Evolutionary conservation across 2,329 filamentous ascomycete species (phyloP).

Genomic region (Xylaria hypoxylon): DNA sequence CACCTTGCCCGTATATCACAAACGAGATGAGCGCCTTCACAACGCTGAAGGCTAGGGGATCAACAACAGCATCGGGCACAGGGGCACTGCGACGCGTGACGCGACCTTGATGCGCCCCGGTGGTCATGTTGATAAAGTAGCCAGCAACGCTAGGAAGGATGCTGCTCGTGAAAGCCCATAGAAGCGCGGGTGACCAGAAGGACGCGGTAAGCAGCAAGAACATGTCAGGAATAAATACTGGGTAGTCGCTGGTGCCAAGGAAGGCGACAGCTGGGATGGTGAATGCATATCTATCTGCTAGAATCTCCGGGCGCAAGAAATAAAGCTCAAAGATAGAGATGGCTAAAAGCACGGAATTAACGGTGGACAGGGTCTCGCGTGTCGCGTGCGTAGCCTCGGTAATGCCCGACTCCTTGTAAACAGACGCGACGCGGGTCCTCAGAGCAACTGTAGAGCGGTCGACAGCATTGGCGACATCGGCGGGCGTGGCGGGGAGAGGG

Average conservation of each 20-base stretch:
- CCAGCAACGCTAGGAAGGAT: conserved; percentile 77
- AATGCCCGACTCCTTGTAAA: conserved; percentile 75
- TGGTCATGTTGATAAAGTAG: conserved; percentile 91
- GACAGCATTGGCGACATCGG: conserved; percentile 79
- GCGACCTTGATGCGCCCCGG: conserved; percentile 56
- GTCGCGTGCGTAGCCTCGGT: conserved; percentile 73
- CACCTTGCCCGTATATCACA: conserved; percentile 79
- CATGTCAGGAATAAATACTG: conserved; percentile 81
- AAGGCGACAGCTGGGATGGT: conserved; percentile 72
- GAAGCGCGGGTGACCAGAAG: conserved; percentile 85
- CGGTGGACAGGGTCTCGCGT: conserved; percentile 77
- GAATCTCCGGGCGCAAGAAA: conserved; percentile 75
- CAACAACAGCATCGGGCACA: conserved; percentile 71
- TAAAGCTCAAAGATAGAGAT: conserved; percentile 77
- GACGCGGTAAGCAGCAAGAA: conserved; percentile 78
- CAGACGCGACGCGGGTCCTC: conserved; percentile 71
- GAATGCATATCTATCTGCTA: conserved; percentile 78
- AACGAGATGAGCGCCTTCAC: conserved; percentile 85
- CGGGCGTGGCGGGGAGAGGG: conserved; percentile 82
- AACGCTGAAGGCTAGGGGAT: conserved; percentile 91
- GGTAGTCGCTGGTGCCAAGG: conserved; percentile 67
- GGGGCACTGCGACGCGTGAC: conserved; percentile 58
- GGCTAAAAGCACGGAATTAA: conserved; percentile 76
- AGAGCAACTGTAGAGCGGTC: conserved; percentile 77
- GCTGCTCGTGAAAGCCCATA: conserved; percentile 81